phyloP scores from a whole-genome alignment of 768 basidiomycete species.

The Lentinula aciculospora region DNA sequence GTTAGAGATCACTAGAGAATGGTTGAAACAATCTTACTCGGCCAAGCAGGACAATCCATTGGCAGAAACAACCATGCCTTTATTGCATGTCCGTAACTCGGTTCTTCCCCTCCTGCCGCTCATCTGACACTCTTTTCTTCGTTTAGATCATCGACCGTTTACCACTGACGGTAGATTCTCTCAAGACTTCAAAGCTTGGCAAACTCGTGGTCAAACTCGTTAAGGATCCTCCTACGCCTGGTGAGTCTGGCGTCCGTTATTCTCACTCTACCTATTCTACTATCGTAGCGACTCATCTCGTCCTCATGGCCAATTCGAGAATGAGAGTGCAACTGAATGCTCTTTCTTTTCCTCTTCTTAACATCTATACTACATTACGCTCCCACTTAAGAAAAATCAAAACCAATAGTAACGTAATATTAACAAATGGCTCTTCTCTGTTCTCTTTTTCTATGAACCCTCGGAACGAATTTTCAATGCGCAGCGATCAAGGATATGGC shows the following conservation, averaged over 20 bases:
- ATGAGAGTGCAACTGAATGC: neutral
- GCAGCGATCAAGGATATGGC: slow-evolving; percentile 94
- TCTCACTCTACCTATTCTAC: slow-evolving; percentile 8
- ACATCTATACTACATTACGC: slow-evolving; percentile 19
- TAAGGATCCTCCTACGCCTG: slow-evolving; percentile 70
- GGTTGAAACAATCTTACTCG: slow-evolving; percentile 68
- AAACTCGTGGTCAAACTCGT: slow-evolving; percentile 73
- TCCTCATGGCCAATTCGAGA: neutral
- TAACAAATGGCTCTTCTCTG: slow-evolving; percentile 47
- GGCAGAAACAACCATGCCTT: slow-evolving; percentile 78
- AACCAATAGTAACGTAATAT: slow-evolving; percentile 32
- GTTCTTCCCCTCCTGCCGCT: slow-evolving; percentile 4
- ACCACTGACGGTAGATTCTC: slow-evolving; percentile 63
- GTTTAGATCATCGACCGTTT: slow-evolving; percentile 77
- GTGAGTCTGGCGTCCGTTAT: slow-evolving; percentile 50
- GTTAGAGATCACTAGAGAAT: slow-evolving; percentile 75
- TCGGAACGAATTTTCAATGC: slow-evolving; percentile 23
- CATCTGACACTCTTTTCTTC: slow-evolving; percentile 6
- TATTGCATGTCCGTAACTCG: slow-evolving; percentile 68
- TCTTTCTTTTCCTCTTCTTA: slow-evolving; percentile 22
- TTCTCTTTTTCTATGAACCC: slow-evolving; percentile 23
- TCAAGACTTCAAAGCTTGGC: slow-evolving; percentile 71
- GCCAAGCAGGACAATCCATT: slow-evolving; percentile 48
- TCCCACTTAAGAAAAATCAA: slow-evolving; percentile 7
- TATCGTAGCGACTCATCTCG: slow-evolving; percentile 1